Percentiles rank a stretch among this genome's conserved stretches.
These are phyloP conservation scores for Sodiomyces alkalinus DNA, from an alignment of 2,329 filamentous ascomycete genomes.

Conservation along the genomic window DNA sequence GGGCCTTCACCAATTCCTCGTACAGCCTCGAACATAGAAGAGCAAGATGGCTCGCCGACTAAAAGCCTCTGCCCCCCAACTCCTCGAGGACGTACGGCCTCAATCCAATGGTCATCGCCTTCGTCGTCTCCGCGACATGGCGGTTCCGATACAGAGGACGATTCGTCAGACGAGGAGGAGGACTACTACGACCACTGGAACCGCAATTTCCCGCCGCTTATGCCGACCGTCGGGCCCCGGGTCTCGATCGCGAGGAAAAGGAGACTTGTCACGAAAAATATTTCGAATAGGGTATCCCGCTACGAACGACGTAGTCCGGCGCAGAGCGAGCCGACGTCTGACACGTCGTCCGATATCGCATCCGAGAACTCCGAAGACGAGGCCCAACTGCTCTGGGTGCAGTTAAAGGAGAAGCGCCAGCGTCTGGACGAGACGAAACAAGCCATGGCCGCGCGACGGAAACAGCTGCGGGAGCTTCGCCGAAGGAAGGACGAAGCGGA, in stretches of 20 bases:
- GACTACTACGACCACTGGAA: not conserved
- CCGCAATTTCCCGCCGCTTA: constrained; percentile 4
- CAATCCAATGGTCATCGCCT: too few relatives aligned
- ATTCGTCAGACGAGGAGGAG: not conserved
- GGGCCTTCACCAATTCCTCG: too few relatives aligned
- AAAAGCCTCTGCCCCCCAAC: too few relatives aligned
- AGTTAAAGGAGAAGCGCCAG: constrained; percentile 18
- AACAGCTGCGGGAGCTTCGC: constrained; percentile 16
- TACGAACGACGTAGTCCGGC: constrained; percentile 14
- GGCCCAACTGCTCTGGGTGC: constrained; percentile 19
- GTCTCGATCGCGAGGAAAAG: not conserved
- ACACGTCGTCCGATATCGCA: constrained; percentile 3
- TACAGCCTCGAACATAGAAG: too few relatives aligned
- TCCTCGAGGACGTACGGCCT: too few relatives aligned
- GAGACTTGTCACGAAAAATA: constrained; percentile 12
- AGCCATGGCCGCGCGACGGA: constrained; percentile 18
- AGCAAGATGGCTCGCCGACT: too few relatives aligned
- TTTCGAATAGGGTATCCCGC: constrained; percentile 18
- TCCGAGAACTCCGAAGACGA: constrained; percentile 11
- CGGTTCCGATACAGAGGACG: too few relatives aligned
- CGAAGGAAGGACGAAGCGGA: constrained; percentile 19
- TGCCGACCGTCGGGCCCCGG: constrained; percentile 5
- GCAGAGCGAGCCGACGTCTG: constrained; percentile 2
- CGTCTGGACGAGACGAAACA: constrained; percentile 14
- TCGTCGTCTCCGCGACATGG: too few relatives aligned